Conservation (phyloP, 2,329 filamentous ascomycete species). For the Purpureocillium takamizusanense region DNA sequence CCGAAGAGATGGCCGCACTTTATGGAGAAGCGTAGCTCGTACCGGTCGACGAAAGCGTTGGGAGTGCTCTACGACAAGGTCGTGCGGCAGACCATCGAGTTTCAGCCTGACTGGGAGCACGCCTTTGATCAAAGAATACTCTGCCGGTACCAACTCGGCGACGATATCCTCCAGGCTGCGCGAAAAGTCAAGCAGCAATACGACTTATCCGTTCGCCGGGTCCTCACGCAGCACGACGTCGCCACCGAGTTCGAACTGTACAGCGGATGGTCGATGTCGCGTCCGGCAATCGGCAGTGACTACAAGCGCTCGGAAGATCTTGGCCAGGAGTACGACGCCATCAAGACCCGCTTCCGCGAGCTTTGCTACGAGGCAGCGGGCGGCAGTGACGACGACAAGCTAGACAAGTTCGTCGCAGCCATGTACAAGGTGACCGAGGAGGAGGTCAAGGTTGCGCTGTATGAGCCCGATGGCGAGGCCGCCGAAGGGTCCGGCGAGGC, state of each 20-base stretch:
- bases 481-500: conserved; percentile 24
- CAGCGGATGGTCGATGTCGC: conserved; percentile 73
- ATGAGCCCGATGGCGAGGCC: conserved; percentile 24
- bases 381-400: conserved; percentile 41
- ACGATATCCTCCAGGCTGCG: conserved; percentile 48
- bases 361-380: conserved; percentile 59
- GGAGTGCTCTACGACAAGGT: conserved; percentile 79
- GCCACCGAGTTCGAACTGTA: conserved; percentile 86
- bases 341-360: conserved; percentile 62
- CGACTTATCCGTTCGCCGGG: conserved; percentile 63
- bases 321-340: conserved; percentile 52
- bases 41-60: conserved; percentile 62
- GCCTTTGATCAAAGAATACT: conserved; percentile 72
- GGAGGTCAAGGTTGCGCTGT: conserved; percentile 53
- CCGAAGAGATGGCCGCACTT: conserved; percentile 72
- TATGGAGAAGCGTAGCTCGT: conserved; percentile 63
- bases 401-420: conserved; percentile 70
- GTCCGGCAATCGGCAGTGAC: conserved; percentile 61
- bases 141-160: conserved; percentile 45
- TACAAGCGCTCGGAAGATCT: conserved; percentile 87
- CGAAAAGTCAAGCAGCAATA: conserved; percentile 65
- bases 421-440: conserved; percentile 80
- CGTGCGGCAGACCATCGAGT: conserved; percentile 44
- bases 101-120: conserved; percentile 61
- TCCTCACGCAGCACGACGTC: conserved; percentile 81